Evolutionary conservation across 257 asterid genomes (phyloP).

Genomic region (Nicotiana sylvestris): DNA sequence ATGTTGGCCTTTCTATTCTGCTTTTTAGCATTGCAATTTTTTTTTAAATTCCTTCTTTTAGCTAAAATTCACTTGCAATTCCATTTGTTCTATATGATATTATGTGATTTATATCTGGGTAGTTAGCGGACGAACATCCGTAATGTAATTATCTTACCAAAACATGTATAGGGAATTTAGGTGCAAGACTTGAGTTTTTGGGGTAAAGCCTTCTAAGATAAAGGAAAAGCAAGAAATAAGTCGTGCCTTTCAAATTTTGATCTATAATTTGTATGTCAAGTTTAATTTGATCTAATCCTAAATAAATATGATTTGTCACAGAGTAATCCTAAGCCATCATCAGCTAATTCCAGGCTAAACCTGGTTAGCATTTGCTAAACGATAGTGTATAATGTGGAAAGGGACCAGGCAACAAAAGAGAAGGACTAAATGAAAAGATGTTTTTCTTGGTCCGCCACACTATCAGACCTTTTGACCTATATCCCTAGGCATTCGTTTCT

Average conservation of each 20-base stretch:
- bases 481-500: background rate
- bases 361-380: background rate
- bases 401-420: background rate
- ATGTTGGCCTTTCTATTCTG: slow-evolving; percentile 14
- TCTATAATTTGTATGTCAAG: background rate
- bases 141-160: background rate
- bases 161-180: background rate
- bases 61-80: background rate
- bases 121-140: background rate
- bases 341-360: background rate
- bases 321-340: background rate
- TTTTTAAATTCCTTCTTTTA: background rate
- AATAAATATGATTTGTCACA: background rate
- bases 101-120: background rate
- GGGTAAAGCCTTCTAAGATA: background rate
- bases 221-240: background rate
- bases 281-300: background rate
- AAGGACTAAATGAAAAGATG: background rate
- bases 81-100: background rate
- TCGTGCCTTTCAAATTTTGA: background rate
- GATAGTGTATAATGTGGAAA: background rate
- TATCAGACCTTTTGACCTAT: background rate
- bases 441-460: background rate
- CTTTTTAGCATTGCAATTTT: background rate
- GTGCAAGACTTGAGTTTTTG: background rate